Evolutionary conservation across 2,329 filamentous ascomycete genomes (phyloP).

Genomic region (Leptographium wingfieldii): DNA sequence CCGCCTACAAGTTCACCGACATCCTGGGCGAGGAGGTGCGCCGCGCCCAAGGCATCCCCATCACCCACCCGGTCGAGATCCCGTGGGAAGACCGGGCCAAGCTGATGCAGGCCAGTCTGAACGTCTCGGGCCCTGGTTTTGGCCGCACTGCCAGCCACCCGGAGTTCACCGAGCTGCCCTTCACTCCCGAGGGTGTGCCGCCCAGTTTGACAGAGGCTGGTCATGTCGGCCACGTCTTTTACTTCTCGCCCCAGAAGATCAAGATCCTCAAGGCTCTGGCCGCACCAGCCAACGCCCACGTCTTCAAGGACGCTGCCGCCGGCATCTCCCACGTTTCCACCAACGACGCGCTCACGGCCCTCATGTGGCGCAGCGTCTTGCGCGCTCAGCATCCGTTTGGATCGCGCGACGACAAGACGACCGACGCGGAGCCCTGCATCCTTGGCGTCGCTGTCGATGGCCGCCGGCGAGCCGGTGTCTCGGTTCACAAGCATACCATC

Average conservation of each 20-base stretch:
- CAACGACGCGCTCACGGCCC: not conserved
- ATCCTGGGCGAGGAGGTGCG: constrained; percentile 1
- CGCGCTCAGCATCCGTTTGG: not conserved
- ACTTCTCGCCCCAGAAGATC: constrained; percentile 1
- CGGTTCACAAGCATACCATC: not conserved
- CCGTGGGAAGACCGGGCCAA: not conserved
- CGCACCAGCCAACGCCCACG: not conserved
- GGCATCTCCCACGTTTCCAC: not conserved
- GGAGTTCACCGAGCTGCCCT: constrained; percentile 1
- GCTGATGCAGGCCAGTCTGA: not conserved
- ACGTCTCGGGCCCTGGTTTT: too few species aligned
- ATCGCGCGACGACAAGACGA: not conserved
- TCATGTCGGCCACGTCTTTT: constrained; percentile 1
- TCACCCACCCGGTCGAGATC: not conserved
- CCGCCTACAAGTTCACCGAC: constrained; percentile 3
- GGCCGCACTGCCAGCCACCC: not conserved
- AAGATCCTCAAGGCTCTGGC: not conserved
- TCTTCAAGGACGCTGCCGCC: not conserved
- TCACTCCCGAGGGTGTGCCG: not conserved
- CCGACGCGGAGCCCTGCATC: not conserved
- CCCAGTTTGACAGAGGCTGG: not conserved
- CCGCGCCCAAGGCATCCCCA: not conserved
- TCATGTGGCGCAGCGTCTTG: constrained; percentile 1
- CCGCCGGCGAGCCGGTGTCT: not conserved
- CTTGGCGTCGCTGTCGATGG: not conserved